phyloP scores from a whole-genome alignment of 2,329 filamentous ascomycete genomes.

The Arthrobotrys iridis region DNA sequence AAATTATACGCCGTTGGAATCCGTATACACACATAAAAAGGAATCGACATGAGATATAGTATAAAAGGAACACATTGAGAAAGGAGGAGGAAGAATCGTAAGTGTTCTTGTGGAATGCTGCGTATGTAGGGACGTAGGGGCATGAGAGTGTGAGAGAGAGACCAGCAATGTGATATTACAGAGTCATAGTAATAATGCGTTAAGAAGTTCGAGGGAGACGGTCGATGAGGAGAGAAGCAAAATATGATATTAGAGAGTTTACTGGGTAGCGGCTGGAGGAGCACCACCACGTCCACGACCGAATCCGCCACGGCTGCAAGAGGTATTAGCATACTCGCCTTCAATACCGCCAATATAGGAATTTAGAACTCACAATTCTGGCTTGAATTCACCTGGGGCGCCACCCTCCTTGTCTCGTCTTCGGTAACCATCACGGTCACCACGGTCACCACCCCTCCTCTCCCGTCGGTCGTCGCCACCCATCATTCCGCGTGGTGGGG shows the following conservation, averaged over 20 bases:
- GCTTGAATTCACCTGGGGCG: conserved; percentile 90
- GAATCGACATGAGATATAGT: conserved; percentile 52
- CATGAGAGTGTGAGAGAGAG: conserved; percentile 15
- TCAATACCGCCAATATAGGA: conserved; percentile 58
- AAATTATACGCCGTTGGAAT: conserved; percentile 55
- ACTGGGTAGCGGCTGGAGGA: conserved; percentile 62
- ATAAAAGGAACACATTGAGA: conserved; percentile 35
- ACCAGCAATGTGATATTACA: conserved; percentile 49
- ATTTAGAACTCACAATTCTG: conserved; percentile 75
- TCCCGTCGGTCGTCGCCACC: conserved; percentile 75
- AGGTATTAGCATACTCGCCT: conserved; percentile 58
- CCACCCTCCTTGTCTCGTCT: conserved; percentile 91
- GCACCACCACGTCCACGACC: conserved; percentile 86
- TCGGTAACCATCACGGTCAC: conserved; percentile 88
- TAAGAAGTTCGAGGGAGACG: conserved; percentile 41
- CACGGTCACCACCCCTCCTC: conserved; percentile 73
- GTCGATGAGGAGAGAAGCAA: conserved; percentile 58
- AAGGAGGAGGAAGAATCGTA: conserved; percentile 15
- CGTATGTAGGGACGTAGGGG: conserved; percentile 22
- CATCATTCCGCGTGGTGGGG: conserved; percentile 98
- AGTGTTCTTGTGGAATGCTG: conserved; percentile 13
- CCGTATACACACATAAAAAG: conserved; percentile 54
- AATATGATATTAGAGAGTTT: conserved; percentile 53
- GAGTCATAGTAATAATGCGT: conserved; percentile 32
- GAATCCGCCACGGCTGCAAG: conserved; percentile 79